Conservation (phyloP, 805 yeast genomes). For the Cyberlindnera subsufficiens region DNA sequence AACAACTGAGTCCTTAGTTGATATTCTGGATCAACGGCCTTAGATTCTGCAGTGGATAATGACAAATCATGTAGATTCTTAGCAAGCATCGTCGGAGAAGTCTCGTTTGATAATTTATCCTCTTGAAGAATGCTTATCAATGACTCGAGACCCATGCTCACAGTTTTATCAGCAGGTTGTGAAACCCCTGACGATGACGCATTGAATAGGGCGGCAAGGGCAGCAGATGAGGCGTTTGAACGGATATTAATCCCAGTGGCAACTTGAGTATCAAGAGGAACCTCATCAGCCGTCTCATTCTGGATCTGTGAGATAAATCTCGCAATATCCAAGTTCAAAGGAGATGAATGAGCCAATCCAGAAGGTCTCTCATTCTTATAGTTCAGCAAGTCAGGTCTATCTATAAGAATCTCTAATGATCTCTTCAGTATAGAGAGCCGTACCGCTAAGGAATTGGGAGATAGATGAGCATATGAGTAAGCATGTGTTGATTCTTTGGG, state of each 20-base stretch:
- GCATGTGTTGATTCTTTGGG: constrained; percentile 81
- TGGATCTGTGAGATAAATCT: constrained; percentile 20
- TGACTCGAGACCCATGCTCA: constrained; percentile 31
- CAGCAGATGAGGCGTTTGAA: constrained; percentile 36
- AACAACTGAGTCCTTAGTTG: constrained; percentile 37
- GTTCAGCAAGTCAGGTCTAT: constrained; percentile 21
- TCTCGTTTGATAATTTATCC: constrained; percentile 22
- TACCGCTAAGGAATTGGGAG: constrained; percentile 75
- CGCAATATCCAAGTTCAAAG: constrained; percentile 22
- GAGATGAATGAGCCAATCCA: constrained; percentile 2
- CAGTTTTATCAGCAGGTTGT: not conserved
- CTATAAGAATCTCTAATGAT: constrained; percentile 63
- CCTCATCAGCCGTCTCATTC: constrained; percentile 6
- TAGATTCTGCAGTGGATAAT: constrained; percentile 30
- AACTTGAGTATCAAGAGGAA: constrained; percentile 1
- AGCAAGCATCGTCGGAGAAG: constrained; percentile 34
- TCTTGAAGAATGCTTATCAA: constrained; percentile 43
- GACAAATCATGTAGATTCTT: constrained; percentile 55
- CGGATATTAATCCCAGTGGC: constrained; percentile 22
- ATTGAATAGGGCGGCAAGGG: constrained; percentile 29
- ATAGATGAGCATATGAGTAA: constrained; percentile 75
- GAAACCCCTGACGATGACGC: constrained; percentile 2
- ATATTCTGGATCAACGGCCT: constrained; percentile 14
- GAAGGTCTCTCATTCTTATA: constrained; percentile 3
- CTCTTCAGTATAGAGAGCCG: constrained; percentile 69